These are phyloP conservation scores for Cylindrotheca fusiformis DNA, from an alignment of 108 stramenopile genomes.

Conservation along the genomic window DNA sequence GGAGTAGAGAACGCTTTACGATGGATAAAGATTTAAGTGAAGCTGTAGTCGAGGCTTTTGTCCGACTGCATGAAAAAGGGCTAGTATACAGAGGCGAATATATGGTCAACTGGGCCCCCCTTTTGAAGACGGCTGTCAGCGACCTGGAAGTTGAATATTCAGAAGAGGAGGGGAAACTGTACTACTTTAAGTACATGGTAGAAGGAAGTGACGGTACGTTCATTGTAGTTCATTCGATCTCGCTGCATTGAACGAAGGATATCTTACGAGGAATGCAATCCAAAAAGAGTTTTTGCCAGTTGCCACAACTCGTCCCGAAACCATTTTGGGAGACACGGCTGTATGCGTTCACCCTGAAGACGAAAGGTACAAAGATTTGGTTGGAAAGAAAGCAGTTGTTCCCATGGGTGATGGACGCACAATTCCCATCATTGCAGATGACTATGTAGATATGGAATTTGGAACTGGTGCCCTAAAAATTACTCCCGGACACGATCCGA, in stretches of 20 bases:
- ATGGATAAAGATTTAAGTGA: slow-evolving; percentile 85
- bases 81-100: slow-evolving; percentile 93
- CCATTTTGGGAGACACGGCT: slow-evolving; percentile 94
- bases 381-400: slow-evolving; percentile 86
- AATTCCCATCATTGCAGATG: slow-evolving; percentile 92
- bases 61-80: slow-evolving; percentile 91
- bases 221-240: neutral
- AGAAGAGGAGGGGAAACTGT: slow-evolving; percentile 92
- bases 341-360: slow-evolving; percentile 96
- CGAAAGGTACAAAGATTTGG: slow-evolving; percentile 86
- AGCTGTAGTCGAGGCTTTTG: slow-evolving; percentile 96
- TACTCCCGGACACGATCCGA: slow-evolving; percentile 96
- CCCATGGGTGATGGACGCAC: slow-evolving; percentile 82
- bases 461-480: slow-evolving; percentile 98
- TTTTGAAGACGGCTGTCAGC: slow-evolving; percentile 95
- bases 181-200: slow-evolving; percentile 94
- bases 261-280: slow-evolving; percentile 6
- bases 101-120: slow-evolving; percentile 99
- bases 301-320: slow-evolving; percentile 94
- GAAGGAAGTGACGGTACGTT: slow-evolving; percentile 66
- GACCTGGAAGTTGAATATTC: slow-evolving; percentile 96
- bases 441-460: slow-evolving; percentile 94
- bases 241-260: neutral
- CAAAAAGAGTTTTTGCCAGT: slow-evolving; percentile 81
- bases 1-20: slow-evolving; percentile 97